Base-by-base conservation (phyloP, 371 early-diverging fungal genomes). In the Mucor plumbeus region DNA sequence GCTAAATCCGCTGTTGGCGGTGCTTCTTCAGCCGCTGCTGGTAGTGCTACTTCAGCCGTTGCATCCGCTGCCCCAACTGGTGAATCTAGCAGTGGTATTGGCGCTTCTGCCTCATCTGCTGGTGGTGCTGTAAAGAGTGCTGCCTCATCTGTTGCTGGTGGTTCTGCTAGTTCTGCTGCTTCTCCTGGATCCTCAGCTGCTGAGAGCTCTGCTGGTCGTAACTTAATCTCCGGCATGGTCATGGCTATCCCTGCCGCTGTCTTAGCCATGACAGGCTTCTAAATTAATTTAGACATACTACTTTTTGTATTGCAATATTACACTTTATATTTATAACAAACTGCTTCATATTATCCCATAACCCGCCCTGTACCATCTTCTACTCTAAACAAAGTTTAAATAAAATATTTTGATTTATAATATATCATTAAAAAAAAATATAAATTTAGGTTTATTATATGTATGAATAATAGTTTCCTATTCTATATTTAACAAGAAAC, bases 241-340 rank as follows among this genome's bases (percentile, higher is more conserved):
- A 21, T 73, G 59, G 63, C 73, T 48, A 39, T 69, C 15, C 65
- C 69, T 53, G 71, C 62, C 40, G 72, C 64, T 53, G 53, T 58
- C 40, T 58, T 65, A 31, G 72, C 72, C 41, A 55, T 71, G 67
- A 57, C 64, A 44, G 71, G 71, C 60, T 71, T 71, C 60, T 71
- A 71, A 71, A 54, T 54, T 17, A 8, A 47, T 9, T 19, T 34
- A 59, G 40, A 61, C 43, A 47, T 55, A 61, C 39, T 55, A 61
- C 39, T 64, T 33, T 56, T 26, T 64, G 5, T 11, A 38, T 11
- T 9, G 7, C 38, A 38, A 38, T 11, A 38, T 5, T 17, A 33
- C 3, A 36, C 34, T 56, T 13, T 35, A 56, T 13, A 53, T 21
- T 8, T 17, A 53, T 13, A 26, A 26, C 13, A 56, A 38, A 9